These are phyloP conservation scores for Aristolochia contorta DNA, from an alignment of 164 flowering plant species.

Conservation along the genomic window DNA sequence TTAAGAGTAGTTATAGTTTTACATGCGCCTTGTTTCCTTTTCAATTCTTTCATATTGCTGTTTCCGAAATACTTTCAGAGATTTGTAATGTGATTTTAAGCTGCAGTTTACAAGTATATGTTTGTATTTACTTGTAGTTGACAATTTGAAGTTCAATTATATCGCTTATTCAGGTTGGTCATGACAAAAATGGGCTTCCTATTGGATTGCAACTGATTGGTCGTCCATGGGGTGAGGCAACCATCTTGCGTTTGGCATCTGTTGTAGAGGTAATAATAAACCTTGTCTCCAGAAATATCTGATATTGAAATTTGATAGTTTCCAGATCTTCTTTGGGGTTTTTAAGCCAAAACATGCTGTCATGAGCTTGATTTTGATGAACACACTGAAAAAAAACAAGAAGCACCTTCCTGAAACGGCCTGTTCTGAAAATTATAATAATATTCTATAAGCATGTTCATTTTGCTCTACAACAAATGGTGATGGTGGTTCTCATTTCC, in stretches of 20 bases:
- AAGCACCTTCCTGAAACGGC: too few species aligned
- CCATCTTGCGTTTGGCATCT: constrained; percentile 73
- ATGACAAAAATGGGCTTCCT: constrained; percentile 96
- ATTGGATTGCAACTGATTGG: constrained; percentile 92
- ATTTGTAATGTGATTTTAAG: not conserved
- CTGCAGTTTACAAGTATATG: too few species aligned
- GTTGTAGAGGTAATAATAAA: constrained; percentile 64
- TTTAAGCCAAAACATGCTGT: not conserved
- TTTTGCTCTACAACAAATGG: too few species aligned
- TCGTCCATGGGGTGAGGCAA: constrained; percentile 95
- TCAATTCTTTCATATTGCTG: too few species aligned
- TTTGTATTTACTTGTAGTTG: not conserved
- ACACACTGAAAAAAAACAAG: too few species aligned
- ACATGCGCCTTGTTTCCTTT: too few species aligned
- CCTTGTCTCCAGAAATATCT: not conserved
- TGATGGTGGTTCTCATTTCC: too few species aligned
- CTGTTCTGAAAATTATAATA: too few species aligned
- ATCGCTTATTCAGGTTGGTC: constrained; percentile 56
- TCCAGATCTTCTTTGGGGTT: not conserved
- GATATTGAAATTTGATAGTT: not conserved
- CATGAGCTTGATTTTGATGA: not conserved
- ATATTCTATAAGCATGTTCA: too few species aligned
- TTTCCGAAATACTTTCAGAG: too few species aligned
- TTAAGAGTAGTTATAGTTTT: too few species aligned
- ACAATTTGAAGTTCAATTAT: too few species aligned